A percentile compares a stretch with the other conserved stretches of the same genome.
These are phyloP conservation scores for Coemansia erecta DNA, from an alignment of 192 early-diverging fungal species.

Conservation along the genomic window DNA sequence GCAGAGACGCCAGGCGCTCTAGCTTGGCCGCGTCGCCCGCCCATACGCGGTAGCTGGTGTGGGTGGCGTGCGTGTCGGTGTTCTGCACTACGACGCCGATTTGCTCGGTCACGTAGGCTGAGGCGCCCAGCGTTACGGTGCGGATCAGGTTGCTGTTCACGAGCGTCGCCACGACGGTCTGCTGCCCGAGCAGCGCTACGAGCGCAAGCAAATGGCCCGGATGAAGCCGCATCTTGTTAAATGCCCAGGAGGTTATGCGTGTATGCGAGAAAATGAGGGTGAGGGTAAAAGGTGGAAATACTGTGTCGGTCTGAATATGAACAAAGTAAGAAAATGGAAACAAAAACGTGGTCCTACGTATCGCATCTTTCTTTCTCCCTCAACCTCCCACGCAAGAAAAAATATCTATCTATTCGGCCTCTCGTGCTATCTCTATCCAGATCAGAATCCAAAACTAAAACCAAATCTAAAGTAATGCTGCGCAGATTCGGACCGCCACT, in stretches of 20 bases:
- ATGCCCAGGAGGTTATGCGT: background rate
- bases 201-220: background rate
- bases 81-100: slow-evolving; percentile 54
- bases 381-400: too few species aligned
- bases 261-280: background rate
- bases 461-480: slow-evolving; percentile 6
- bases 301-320: background rate
- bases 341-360: too few species aligned
- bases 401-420: background rate
- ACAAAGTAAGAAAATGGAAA: too few species aligned
- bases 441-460: too few species aligned
- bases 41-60: slow-evolving; percentile 30
- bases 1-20: slow-evolving; percentile 19
- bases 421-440: background rate
- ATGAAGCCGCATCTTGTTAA: background rate
- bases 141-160: slow-evolving; percentile 52
- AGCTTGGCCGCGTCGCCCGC: slow-evolving; percentile 14
- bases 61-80: slow-evolving; percentile 15
- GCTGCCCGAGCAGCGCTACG: background rate
- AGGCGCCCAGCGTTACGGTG: slow-evolving; percentile 23
- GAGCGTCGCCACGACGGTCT: slow-evolving; percentile 5
- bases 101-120: slow-evolving; percentile 50
- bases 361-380: background rate
- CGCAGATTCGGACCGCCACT: slow-evolving; percentile 27
- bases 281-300: background rate